Conservation (phyloP, 2,329 filamentous ascomycete genomes). For the Juglanconis oblonga region DNA sequence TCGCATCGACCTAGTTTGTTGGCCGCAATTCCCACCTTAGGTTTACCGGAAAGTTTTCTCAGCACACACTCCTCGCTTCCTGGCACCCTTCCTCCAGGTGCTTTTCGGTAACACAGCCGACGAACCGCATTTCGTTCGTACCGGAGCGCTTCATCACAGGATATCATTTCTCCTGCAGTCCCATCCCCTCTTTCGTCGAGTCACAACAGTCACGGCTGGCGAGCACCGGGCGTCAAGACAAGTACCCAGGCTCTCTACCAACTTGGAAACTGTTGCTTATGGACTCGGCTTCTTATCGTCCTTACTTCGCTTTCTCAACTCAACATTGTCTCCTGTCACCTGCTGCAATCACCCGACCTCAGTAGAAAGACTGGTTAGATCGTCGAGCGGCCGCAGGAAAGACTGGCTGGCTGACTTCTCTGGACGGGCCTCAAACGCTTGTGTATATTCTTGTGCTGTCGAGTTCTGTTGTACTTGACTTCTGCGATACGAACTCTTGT, state of each 20-base stretch:
- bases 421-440: background rate
- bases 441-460: conserved; percentile 5
- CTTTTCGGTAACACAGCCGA: conserved; percentile 7
- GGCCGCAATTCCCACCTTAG: conserved; percentile 1
- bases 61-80: background rate
- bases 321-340: conserved; percentile 9
- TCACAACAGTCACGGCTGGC: conserved; percentile 4
- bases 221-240: conserved; percentile 1
- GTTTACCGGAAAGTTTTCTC: background rate
- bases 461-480: conserved; percentile 5
- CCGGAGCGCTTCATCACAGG: conserved; percentile 1
- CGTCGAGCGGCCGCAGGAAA: background rate
- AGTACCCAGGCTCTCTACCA: background rate
- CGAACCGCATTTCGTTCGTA: conserved; percentile 8
- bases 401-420: background rate
- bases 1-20: conserved; percentile 10
- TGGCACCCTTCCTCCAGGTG: background rate
- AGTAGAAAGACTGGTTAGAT: conserved; percentile 4
- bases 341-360: conserved; percentile 9
- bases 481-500: conserved; percentile 1
- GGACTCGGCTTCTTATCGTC: conserved; percentile 3
- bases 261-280: background rate
- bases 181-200: conserved; percentile 5
- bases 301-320: conserved; percentile 1
- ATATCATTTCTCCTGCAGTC: conserved; percentile 3